These are phyloP conservation scores for Endothia cerciana DNA, from an alignment of 2,329 filamentous ascomycete species.

Conservation along the genomic window DNA sequence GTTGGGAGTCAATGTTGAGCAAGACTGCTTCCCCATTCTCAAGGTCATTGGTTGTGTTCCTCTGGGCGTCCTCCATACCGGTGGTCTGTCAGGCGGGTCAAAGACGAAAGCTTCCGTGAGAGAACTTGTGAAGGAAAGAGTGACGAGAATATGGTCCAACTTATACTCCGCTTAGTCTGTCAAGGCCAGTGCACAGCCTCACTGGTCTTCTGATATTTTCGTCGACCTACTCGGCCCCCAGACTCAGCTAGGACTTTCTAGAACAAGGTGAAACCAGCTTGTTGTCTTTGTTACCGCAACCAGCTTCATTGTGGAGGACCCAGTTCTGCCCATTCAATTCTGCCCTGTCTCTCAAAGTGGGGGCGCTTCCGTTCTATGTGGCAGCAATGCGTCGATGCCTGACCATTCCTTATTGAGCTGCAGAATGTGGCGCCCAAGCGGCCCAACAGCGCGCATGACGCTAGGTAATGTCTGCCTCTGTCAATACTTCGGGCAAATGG, in stretches of 20 bases:
- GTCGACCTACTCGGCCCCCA: too few species aligned
- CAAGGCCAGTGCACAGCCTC: not conserved
- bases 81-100: not conserved
- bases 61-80: not conserved
- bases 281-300: not conserved
- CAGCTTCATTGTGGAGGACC: not conserved
- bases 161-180: slow-evolving; percentile 2
- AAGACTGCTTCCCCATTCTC: not conserved
- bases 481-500: not conserved
- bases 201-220: too few species aligned
- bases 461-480: not conserved
- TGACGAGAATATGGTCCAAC: not conserved
- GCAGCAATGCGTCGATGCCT: not conserved
- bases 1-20: not conserved
- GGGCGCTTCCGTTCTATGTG: not conserved
- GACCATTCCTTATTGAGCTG: not conserved
- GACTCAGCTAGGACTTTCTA: too few species aligned
- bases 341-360: not conserved
- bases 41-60: not conserved
- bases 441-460: not conserved
- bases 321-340: not conserved
- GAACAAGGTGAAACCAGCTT: too few species aligned
- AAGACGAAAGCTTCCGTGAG: not conserved
- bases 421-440: not conserved
- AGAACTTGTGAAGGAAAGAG: not conserved